Percentiles rank a stretch among this genome's conserved stretches.
phyloP scores from a whole-genome alignment of 179 eudicot genomes.

The Beta corolliflora region DNA sequence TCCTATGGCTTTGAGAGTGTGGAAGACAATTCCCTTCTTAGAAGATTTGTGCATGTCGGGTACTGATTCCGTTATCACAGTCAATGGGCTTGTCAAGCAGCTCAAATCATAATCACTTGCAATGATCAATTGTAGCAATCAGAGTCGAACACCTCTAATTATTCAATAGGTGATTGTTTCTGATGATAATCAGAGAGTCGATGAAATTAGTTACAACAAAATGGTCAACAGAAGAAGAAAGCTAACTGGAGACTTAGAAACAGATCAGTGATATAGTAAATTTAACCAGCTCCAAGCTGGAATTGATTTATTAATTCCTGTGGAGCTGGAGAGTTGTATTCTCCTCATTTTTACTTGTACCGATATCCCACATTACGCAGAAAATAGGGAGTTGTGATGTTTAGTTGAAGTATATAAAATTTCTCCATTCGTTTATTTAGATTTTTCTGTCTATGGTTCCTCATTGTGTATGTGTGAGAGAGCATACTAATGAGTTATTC shows the following conservation, averaged over 20 bases:
- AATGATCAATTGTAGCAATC: too few relatives aligned
- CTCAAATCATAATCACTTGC: background rate
- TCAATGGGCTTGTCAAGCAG: too few relatives aligned
- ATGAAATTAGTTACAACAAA: background rate
- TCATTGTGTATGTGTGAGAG: too few relatives aligned
- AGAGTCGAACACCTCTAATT: too few relatives aligned
- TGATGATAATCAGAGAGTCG: background rate
- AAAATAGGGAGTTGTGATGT: background rate
- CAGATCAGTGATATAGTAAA: background rate
- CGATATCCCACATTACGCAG: background rate
- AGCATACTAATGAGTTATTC: too few relatives aligned
- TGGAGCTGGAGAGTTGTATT: too few relatives aligned
- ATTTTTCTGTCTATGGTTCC: too few relatives aligned
- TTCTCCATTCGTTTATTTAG: too few relatives aligned
- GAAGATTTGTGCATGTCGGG: slow-evolving; percentile 64
- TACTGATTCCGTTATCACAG: slow-evolving; percentile 43
- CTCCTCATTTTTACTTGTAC: background rate
- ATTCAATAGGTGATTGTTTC: background rate
- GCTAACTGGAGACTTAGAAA: background rate
- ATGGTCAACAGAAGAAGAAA: background rate
- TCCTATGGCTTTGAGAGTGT: slow-evolving; percentile 53
- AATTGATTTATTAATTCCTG: too few relatives aligned
- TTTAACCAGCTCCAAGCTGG: too few relatives aligned
- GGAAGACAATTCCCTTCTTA: slow-evolving; percentile 73
- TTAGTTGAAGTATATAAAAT: too few relatives aligned